Conservation (phyloP, 1,284 basidiomycete species). For the Ustilago lituana region DNA sequence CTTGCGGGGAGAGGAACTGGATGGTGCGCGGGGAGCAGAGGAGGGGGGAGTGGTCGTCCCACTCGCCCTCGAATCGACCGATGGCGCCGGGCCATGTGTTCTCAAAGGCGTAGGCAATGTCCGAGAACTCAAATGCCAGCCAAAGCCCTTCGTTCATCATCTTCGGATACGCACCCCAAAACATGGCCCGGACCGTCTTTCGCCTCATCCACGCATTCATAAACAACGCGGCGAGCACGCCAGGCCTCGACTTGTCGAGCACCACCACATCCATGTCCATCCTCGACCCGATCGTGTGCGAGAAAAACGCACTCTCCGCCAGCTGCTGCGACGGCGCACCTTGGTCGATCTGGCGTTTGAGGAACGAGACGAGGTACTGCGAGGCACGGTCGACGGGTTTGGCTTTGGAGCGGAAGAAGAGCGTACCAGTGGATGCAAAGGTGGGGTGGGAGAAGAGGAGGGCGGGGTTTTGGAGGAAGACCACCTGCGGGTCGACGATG, state of each 20-base stretch:
- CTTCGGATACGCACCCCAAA: slow-evolving; percentile 29
- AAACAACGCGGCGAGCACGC: slow-evolving; percentile 36
- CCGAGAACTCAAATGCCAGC: slow-evolving; percentile 33
- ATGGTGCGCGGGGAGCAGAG: slow-evolving; percentile 37
- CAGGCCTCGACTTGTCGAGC: slow-evolving; percentile 38
- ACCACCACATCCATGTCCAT: slow-evolving; percentile 45
- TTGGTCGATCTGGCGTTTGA: slow-evolving; percentile 45
- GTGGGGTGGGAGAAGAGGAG: slow-evolving; percentile 30
- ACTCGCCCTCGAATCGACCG: slow-evolving; percentile 36
- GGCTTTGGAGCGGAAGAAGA: slow-evolving; percentile 44
- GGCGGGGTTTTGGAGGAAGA: slow-evolving; percentile 38
- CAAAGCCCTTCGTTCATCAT: slow-evolving; percentile 43
- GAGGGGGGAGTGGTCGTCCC: slow-evolving; percentile 37
- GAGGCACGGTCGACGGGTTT: slow-evolving; percentile 30
- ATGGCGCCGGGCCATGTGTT: slow-evolving; percentile 46
- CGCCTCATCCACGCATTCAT: slow-evolving; percentile 43
- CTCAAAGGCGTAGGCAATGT: slow-evolving; percentile 38
- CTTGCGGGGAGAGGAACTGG: slow-evolving; percentile 38
- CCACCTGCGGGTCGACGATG: slow-evolving; percentile 37
- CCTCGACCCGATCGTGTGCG: slow-evolving; percentile 32
- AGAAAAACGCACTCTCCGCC: slow-evolving; percentile 27
- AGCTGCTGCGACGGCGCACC: slow-evolving; percentile 28
- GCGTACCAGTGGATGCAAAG: slow-evolving; percentile 31
- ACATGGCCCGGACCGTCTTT: slow-evolving; percentile 11
- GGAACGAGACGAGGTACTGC: slow-evolving; percentile 41